A percentile compares a stretch with the other conserved stretches of the same genome.
These are phyloP conservation scores for Aureobasidium sp. DNA, from an alignment of 2,329 filamentous ascomycete species.

Conservation along the genomic window DNA sequence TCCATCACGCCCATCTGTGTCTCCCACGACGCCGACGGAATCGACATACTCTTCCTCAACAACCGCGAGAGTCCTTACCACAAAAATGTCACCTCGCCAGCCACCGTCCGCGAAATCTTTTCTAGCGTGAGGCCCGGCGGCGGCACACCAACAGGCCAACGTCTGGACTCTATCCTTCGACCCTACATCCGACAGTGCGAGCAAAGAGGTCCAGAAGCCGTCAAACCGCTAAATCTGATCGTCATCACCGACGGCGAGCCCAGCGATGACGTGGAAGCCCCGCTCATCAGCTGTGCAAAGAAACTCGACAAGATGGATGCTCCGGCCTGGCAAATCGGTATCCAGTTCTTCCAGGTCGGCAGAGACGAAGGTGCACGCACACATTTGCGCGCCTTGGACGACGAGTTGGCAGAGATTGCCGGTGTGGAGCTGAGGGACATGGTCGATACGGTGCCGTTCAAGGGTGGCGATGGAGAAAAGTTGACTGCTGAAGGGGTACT, in stretches of 20 bases:
- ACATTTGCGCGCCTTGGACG: conserved; percentile 67
- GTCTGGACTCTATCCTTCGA: conserved; percentile 63
- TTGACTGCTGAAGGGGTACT: conserved; percentile 67
- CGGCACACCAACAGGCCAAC: conserved; percentile 66
- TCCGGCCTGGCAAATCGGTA: conserved; percentile 73
- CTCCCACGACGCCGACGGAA: conserved; percentile 69
- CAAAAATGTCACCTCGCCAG: conserved; percentile 53
- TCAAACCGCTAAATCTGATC: conserved; percentile 84
- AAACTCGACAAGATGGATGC: conserved; percentile 65
- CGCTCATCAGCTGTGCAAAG: conserved; percentile 60
- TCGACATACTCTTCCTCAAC: conserved; percentile 91
- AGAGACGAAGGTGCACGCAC: conserved; percentile 57
- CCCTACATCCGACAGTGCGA: conserved; percentile 61
- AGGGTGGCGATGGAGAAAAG: conserved; percentile 40
- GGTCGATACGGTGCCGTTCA: conserved; percentile 81
- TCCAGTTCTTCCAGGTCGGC: conserved; percentile 96
- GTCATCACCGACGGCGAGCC: conserved; percentile 85
- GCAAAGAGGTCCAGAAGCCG: conserved; percentile 29
- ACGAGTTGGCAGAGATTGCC: conserved; percentile 53
- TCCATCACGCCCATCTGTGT: conserved; percentile 79
- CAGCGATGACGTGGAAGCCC: conserved; percentile 67
- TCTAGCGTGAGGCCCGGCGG: conserved; percentile 55
- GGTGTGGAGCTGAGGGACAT: conserved; percentile 67
- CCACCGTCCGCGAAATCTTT: conserved; percentile 63
- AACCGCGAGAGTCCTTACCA: conserved; percentile 54